Evolutionary conservation across 2,329 filamentous ascomycete genomes (phyloP).

Genomic region (Pseudofabraea citricarpa): DNA sequence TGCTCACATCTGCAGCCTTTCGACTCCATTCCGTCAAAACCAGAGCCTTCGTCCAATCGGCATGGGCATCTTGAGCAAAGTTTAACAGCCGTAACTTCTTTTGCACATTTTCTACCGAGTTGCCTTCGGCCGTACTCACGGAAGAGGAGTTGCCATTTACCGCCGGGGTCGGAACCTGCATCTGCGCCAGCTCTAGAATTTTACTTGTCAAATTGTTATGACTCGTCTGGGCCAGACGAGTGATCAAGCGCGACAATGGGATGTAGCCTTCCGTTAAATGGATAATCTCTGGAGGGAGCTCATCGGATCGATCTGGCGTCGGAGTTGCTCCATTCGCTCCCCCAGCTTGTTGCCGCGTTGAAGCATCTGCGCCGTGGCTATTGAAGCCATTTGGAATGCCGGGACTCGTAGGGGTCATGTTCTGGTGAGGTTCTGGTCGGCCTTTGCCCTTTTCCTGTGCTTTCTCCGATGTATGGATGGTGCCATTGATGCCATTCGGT

Average conservation of each 20-base stretch:
- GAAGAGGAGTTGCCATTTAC: constrained; percentile 47
- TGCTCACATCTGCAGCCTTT: constrained; percentile 72
- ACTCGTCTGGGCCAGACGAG: constrained; percentile 75
- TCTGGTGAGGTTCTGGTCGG: constrained; percentile 21
- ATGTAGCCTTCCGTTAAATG: constrained; percentile 76
- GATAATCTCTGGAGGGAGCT: constrained; percentile 55
- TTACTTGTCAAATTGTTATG: constrained; percentile 72
- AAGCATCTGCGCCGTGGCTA: constrained; percentile 15
- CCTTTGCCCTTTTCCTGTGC: constrained; percentile 27
- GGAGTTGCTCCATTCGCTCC: constrained; percentile 16
- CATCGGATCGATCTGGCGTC: constrained; percentile 42
- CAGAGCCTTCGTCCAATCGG: constrained; percentile 87
- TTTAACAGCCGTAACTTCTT: constrained; percentile 75
- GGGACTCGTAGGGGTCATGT: constrained; percentile 22
- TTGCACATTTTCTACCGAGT: constrained; percentile 58
- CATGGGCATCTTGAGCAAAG: constrained; percentile 74
- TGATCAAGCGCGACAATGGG: constrained; percentile 69
- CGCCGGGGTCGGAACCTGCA: constrained; percentile 51
- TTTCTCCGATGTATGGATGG: constrained; percentile 29
- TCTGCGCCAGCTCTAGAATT: constrained; percentile 64
- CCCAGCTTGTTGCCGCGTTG: constrained; percentile 13
- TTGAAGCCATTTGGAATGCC: constrained; percentile 21
- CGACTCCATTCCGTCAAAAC: constrained; percentile 89
- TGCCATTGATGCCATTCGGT: constrained; percentile 40
- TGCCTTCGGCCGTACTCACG: constrained; percentile 44